These are phyloP conservation scores for Nematodospora anomalae DNA, from an alignment of 1,139 yeast genomes.

Conservation along the genomic window DNA sequence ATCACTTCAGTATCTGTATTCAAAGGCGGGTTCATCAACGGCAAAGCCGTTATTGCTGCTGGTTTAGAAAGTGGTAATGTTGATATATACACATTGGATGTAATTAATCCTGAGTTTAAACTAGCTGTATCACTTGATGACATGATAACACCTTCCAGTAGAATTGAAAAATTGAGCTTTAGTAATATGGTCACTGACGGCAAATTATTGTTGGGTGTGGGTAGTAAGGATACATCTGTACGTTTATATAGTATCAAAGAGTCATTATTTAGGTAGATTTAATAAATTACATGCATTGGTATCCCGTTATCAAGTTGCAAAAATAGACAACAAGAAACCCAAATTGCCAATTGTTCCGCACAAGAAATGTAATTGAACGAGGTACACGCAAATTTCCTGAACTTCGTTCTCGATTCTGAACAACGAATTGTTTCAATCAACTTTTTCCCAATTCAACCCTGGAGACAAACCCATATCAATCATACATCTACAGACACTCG, in stretches of 20 bases:
- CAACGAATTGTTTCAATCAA: too few species aligned
- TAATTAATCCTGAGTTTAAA: constrained; percentile 26
- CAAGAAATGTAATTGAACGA: not conserved
- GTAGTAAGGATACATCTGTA: constrained; percentile 69
- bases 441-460: too few species aligned
- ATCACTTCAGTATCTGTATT: constrained; percentile 73
- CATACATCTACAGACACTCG: too few species aligned
- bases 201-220: constrained; percentile 52
- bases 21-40: constrained; percentile 15
- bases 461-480: too few species aligned
- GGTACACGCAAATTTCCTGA: too few species aligned
- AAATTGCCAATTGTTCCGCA: not conserved
- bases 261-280: constrained; percentile 4
- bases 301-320: too few species aligned
- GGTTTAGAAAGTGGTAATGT: constrained; percentile 70
- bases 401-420: too few species aligned
- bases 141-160: constrained; percentile 56
- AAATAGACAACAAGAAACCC: too few species aligned
- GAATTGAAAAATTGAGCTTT: constrained; percentile 62
- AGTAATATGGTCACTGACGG: constrained; percentile 25
- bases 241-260: constrained; percentile 46
- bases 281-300: not conserved
- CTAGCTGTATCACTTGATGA: constrained; percentile 32
- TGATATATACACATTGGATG: constrained; percentile 25
- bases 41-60: constrained; percentile 47